Evolutionary conservation across 768 basidiomycete species (phyloP).

Genomic region (Paxillus rubicundulus): DNA sequence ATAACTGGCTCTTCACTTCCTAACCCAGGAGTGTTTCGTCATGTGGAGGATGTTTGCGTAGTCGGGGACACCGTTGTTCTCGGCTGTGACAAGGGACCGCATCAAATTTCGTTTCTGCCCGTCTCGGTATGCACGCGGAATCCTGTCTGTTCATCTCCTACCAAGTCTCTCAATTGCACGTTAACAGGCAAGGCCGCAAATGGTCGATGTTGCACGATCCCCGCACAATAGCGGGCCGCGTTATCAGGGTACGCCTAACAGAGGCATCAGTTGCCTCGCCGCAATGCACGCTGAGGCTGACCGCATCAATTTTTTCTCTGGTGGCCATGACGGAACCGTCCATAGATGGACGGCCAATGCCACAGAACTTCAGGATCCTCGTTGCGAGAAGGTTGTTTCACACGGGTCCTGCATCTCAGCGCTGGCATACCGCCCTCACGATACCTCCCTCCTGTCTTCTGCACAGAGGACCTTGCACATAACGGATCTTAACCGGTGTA

Average conservation of each 20-base stretch:
- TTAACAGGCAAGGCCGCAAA: slow-evolving; percentile 30
- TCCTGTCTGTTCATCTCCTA: slow-evolving; percentile 26
- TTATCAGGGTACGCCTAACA: slow-evolving; percentile 21
- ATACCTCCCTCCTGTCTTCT: slow-evolving; percentile 36
- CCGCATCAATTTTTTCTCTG: slow-evolving; percentile 44
- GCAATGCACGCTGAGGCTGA: slow-evolving; percentile 30
- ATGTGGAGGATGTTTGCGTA: slow-evolving; percentile 47
- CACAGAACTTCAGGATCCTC: slow-evolving; percentile 19
- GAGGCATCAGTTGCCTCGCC: slow-evolving; percentile 45
- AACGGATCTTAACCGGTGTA: slow-evolving; percentile 38
- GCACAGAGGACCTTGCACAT: slow-evolving; percentile 34
- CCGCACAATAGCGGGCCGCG: slow-evolving; percentile 32
- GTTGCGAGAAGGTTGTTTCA: slow-evolving; percentile 28
- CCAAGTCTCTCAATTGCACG: slow-evolving; percentile 19
- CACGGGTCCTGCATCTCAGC: slow-evolving; percentile 34
- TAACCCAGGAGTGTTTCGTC: slow-evolving; percentile 33
- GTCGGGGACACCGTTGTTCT: slow-evolving; percentile 41
- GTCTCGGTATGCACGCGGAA: slow-evolving; percentile 31
- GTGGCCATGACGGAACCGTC: slow-evolving; percentile 45
- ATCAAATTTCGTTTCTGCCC: slow-evolving; percentile 42
- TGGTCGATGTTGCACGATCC: slow-evolving; percentile 30
- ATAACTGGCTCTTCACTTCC: slow-evolving; percentile 39
- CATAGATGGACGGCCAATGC: slow-evolving; percentile 37
- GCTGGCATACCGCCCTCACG: slow-evolving; percentile 37
- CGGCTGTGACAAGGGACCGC: slow-evolving; percentile 41